phyloP scores from a whole-genome alignment of 129 eudicot genomes.

The Flaveria bidentis region DNA sequence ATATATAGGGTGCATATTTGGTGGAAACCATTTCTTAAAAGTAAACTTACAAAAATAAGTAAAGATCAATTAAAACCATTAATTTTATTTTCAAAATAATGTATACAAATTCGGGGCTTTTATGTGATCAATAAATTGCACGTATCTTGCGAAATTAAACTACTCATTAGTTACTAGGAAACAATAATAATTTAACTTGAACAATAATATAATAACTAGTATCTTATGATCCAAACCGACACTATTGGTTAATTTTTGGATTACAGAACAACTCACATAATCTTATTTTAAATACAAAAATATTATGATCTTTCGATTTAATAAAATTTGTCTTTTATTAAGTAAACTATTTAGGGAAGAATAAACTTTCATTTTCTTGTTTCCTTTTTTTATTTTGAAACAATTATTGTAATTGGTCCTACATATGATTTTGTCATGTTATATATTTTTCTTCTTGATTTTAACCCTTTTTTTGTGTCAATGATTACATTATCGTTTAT shows the following conservation, averaged over 20 bases:
- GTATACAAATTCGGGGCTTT: too few relatives aligned
- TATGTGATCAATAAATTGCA: too few relatives aligned
- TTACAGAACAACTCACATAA: neutral
- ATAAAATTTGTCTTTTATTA: neutral
- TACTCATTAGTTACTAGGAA: neutral
- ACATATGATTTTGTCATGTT: neutral
- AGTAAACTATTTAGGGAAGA: neutral
- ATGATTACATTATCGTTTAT: neutral
- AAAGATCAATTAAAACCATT: too few relatives aligned
- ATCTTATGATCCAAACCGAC: neutral
- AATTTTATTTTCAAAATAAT: too few relatives aligned
- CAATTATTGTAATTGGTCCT: neutral
- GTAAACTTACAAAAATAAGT: too few relatives aligned
- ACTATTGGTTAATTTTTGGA: neutral
- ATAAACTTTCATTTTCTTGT: neutral
- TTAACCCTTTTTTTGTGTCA: neutral
- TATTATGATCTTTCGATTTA: neutral
- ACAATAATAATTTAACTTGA: neutral
- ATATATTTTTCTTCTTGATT: neutral
- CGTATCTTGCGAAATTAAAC: too few relatives aligned
- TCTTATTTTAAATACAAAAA: neutral
- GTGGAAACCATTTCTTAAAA: too few relatives aligned
- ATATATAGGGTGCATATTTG: too few relatives aligned
- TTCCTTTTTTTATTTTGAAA: neutral
- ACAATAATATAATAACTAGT: neutral